Evolutionary conservation across 2,329 filamentous ascomycete species (phyloP), one percentile per base, ranked within the genome.

Genomic region (Trichothecium sympodiale): DNA sequence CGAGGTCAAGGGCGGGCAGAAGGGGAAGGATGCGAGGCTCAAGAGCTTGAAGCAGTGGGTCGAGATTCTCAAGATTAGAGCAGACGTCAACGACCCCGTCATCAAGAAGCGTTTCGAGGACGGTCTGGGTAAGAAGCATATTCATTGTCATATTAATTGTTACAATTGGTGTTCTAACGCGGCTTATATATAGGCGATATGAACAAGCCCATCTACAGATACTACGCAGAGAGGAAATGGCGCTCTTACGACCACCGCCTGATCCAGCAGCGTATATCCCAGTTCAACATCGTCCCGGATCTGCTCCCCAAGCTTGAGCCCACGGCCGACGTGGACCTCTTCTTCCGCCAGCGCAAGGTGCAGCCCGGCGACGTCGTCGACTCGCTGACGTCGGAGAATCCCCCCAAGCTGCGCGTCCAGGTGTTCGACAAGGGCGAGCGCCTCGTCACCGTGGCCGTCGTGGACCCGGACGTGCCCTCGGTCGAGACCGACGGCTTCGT

Each of bases 91-190:
- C 56, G 91, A 96, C 53, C 91, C 91, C 1, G 49, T 86, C 27
- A 85, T 96, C 42, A 95, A 95, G 74, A 84, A 86, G 62, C 80
- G 75, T 46, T 96, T 94, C 47, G 91, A 98, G 56, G 88, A 96
- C 59, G 87, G 88, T 17, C 60, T 80, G 49, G 87, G 89, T 94
- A 65, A 48, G n/a, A n/a, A n/a, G n/a, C n/a, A n/a, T n/a, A 72
- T 57, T 13, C 14, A 26, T 18, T n/a, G n/a, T n/a, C n/a, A n/a
- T n/a, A n/a, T n/a, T n/a, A n/a, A n/a, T n/a, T n/a, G n/a, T n/a
- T n/a, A n/a, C n/a, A n/a, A n/a, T n/a, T n/a, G n/a, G n/a, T n/a
- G n/a, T n/a, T n/a, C n/a, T n/a, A n/a, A n/a, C n/a, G n/a, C n/a
- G n/a, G n/a, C n/a, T n/a, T n/a, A n/a, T n/a, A n/a, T n/a, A 5